A percentile compares a stretch with the other conserved stretches of the same genome.
phyloP scores from a whole-genome alignment of 2,329 filamentous ascomycete genomes.

The Penicillium sp. region DNA sequence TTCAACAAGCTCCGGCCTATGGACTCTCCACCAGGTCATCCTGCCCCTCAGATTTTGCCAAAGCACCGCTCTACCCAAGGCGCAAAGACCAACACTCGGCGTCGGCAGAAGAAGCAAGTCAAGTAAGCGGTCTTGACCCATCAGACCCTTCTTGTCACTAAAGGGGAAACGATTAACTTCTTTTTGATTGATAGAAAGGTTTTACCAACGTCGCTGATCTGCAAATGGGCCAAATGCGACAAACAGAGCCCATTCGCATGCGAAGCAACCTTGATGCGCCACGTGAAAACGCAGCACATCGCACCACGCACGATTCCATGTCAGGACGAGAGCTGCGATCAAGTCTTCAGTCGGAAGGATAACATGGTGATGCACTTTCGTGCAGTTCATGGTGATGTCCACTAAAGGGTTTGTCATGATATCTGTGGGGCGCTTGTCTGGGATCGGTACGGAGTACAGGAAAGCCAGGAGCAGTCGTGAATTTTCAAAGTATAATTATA shows the following conservation, averaged over 20 bases:
- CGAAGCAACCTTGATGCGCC: constrained; percentile 2
- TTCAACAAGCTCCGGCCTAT: too few species aligned
- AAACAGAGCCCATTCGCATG: background rate
- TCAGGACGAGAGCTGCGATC: background rate
- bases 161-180: background rate
- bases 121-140: background rate
- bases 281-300: background rate
- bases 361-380: constrained; percentile 2
- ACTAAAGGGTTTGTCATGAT: background rate
- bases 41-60: too few species aligned
- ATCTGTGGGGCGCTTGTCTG: background rate
- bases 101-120: background rate
- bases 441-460: too few species aligned
- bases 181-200: background rate
- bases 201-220: background rate
- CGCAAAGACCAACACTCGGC: background rate
- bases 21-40: too few species aligned
- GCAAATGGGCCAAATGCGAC: background rate
- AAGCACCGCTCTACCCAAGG: too few species aligned
- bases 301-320: background rate
- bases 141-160: background rate
- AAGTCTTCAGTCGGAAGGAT: background rate
- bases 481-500: too few species aligned
- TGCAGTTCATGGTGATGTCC: background rate
- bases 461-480: too few species aligned